Base-by-base conservation (phyloP, 768 basidiomycete species). In the Russula sp. region DNA sequence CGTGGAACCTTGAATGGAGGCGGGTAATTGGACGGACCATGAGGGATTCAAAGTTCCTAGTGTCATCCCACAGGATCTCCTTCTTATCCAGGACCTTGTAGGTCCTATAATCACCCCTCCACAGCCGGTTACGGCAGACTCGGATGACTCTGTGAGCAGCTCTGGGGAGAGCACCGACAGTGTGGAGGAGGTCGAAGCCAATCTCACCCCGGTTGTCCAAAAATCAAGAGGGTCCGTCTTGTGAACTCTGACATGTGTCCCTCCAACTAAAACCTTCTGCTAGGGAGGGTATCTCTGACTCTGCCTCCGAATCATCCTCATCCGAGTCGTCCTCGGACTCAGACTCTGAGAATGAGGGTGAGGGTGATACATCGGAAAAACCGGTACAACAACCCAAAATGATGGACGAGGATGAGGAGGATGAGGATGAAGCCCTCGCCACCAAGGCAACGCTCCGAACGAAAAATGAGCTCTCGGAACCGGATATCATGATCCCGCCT, bases 101-200 rank as follows among this genome's bases (percentile, higher is more conserved):
- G 84, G 83, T 18, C 69, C 73, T 0, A 51, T 70, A 13, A 56
- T 65, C 35, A 48, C 58, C 16, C 46, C 38, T 25, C 20, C 47
- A n/a, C 41, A 36, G 18, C 49, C 53, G 8, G 14, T 50, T 18
- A 36, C 46, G 16, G 71, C 76, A 11, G 79, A 58, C 39, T 10
- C 53, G 5, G 48, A 83, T 56, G 78, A 80, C 67, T 74, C 69
- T 16, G 83, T 83, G 56, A 74, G 76, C 60, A 86, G 84, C 66
- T 81, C 84, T 18, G 77, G 77, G 20, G 70, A 71, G 48, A 74
- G 69, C 48, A 73, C 72, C 42, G 82, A 79, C 59, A 90, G 88
- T 63, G 87, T 88, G 69, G 83, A 83, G 42, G 90, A 90, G 70
- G 83, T 89, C 48, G 86, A 85, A 64, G 85, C 82, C n/a, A 79